Conservation (phyloP, 805 yeast genomes). For the Kodamaea sagamina region DNA sequence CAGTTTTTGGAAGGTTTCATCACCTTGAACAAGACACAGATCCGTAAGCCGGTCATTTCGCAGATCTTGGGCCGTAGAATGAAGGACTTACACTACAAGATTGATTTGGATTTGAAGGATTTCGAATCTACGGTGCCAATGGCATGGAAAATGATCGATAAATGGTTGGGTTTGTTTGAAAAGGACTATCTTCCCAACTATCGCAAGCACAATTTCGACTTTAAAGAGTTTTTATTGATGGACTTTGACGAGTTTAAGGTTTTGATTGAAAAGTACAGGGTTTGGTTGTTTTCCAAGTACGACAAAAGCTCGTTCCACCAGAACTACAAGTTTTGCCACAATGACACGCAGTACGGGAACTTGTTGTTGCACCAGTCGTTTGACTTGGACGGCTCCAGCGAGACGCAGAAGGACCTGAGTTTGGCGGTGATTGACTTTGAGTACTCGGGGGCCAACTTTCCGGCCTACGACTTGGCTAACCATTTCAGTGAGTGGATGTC, state of each 20-base stretch:
- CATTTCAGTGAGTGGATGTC: constrained; percentile 98
- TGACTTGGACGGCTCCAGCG: constrained; percentile 45
- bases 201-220: constrained; percentile 30
- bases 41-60: constrained; percentile 73
- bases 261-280: constrained; percentile 52
- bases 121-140: constrained; percentile 56
- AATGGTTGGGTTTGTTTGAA: constrained; percentile 61
- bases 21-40: constrained; percentile 71
- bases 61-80: constrained; percentile 91
- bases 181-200: constrained; percentile 44
- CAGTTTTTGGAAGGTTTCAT: constrained; percentile 84
- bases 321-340: constrained; percentile 82
- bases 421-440: constrained; percentile 95
- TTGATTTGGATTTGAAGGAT: constrained; percentile 63
- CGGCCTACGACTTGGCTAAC: constrained; percentile 88
- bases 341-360: constrained; percentile 96
- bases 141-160: constrained; percentile 66
- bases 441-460: constrained; percentile 86
- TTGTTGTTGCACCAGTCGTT: constrained; percentile 60
- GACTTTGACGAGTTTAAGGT: constrained; percentile 53
- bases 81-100: constrained; percentile 88
- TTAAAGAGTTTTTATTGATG: constrained; percentile 43
- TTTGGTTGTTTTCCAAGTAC: constrained; percentile 61
- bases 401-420: constrained; percentile 41
- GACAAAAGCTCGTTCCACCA: constrained; percentile 44